Percentiles rank a stretch among this genome's conserved stretches.
Evolutionary conservation across 805 yeast species (phyloP).

Genomic region (Jamesozyma spencerorum): DNA sequence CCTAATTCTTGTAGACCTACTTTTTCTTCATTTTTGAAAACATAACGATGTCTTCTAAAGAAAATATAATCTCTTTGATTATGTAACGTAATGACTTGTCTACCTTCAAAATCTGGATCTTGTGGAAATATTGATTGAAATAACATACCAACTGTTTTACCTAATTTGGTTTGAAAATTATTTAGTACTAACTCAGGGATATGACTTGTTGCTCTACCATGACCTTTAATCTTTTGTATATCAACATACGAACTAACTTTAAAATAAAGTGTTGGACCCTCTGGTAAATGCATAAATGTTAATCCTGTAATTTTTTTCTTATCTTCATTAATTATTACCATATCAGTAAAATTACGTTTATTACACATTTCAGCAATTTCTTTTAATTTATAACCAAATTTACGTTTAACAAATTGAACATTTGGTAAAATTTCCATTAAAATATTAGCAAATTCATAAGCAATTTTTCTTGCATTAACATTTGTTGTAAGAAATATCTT

Average conservation of each 20-base stretch:
- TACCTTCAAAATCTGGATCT: constrained; percentile 85
- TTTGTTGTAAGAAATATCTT: constrained; percentile 86
- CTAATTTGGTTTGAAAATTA: constrained; percentile 86
- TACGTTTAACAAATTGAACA: constrained; percentile 78
- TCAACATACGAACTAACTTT: constrained; percentile 69
- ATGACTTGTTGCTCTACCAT: constrained; percentile 85
- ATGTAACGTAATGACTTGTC: constrained; percentile 92
- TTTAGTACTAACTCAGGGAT: constrained; percentile 87
- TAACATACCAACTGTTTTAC: constrained; percentile 84
- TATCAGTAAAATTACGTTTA: constrained; percentile 78
- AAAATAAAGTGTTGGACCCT: constrained; percentile 91
- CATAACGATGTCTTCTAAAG: constrained; percentile 89
- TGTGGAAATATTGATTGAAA: constrained; percentile 91
- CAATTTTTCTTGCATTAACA: constrained; percentile 74
- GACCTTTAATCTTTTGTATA: constrained; percentile 70
- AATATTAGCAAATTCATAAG: constrained; percentile 83
- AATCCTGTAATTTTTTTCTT: constrained; percentile 86
- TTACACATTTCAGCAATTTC: constrained; percentile 79
- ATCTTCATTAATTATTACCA: constrained; percentile 86
- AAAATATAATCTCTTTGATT: constrained; percentile 94
- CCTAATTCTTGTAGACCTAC: constrained; percentile 95
- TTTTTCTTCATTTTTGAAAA: constrained; percentile 79
- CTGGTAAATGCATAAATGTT: constrained; percentile 88
- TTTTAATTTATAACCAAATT: constrained; percentile 70
- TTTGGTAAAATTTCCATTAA: constrained; percentile 79